Base-by-base conservation (phyloP, 2,329 filamentous ascomycete genomes). In the Leptosphaerulina australis region DNA sequence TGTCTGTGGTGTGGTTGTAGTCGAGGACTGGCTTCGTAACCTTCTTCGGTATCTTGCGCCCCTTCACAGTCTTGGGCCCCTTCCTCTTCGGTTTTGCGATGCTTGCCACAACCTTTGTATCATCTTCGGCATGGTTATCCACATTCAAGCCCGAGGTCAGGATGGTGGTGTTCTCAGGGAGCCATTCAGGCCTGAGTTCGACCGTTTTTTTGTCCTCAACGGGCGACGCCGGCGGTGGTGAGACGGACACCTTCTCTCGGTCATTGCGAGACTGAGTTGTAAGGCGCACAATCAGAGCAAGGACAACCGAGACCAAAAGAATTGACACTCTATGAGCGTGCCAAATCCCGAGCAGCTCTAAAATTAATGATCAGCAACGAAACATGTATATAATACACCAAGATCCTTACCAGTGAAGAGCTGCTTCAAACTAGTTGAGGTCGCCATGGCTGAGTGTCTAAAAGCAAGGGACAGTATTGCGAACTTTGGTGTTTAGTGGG, bases 21-120 rank as follows among this genome's bases (percentile, higher is more conserved):
- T 36, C 58, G 8, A 62, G 20, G 5, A 39, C 53, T 7, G 63
- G 56, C 20, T 58, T 55, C 6, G 51, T 36, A 4, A 35, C 21
- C 47, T 67, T 61, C 46, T 63, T 68, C 2, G 49, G 52, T 30
- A 28, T 43, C 47, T 68, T 70, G 44, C 60, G 73, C 7, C 73
- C 73, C 28, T 68, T 71, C 4, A 76, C 70, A 12, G 62, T 74
- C 56, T 73, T 76, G 10, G 74, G 73, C 0, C 53, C 64, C 33
- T 62, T 69, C 33, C 62, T 69, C 45, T 59, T 73, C 9, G 39
- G 40, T 43, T 68, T 70, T 9, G 54, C 54, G 14, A 60, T 40
- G n/a, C 56, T 47, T 22, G 37, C 56, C 15, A 60, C 56, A 9
- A 56, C 54, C 10, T 44, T 54, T 24, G 58, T 59, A 24, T 61